A percentile compares a stretch with the other conserved stretches of the same genome.
Evolutionary conservation across 768 basidiomycete genomes (phyloP).

Genomic region (Tricholoma saponaceum): DNA sequence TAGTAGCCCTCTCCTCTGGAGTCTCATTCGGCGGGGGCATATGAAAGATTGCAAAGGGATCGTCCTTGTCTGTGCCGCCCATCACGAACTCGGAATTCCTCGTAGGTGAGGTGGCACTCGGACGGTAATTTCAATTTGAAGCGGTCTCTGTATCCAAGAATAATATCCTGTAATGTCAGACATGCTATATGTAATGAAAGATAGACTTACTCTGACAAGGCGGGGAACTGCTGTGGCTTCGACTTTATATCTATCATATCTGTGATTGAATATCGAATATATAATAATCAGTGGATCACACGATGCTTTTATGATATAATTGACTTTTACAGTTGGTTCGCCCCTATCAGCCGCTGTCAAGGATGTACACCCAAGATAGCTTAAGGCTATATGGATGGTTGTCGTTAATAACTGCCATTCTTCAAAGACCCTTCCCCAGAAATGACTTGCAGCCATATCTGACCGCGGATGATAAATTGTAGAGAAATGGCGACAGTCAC

Average conservation of each 20-base stretch:
- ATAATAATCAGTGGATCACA: not conserved
- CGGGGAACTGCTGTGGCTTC: not conserved
- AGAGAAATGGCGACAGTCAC: too few relatives aligned
- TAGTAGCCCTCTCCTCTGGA: constrained; percentile 33
- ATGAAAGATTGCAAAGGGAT: constrained; percentile 59
- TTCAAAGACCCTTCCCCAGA: too few relatives aligned
- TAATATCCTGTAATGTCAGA: not conserved
- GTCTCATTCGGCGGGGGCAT: constrained; percentile 59
- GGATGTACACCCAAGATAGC: too few relatives aligned
- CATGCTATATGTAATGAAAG: not conserved
- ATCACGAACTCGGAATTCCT: not conserved
- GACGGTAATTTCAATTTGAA: not conserved
- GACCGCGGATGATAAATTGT: too few relatives aligned
- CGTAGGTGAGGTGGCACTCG: not conserved
- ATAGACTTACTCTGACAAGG: not conserved
- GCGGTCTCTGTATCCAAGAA: not conserved
- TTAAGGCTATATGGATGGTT: too few relatives aligned
- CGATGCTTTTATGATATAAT: not conserved
- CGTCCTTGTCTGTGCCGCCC: constrained; percentile 35
- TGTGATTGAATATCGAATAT: not conserved
- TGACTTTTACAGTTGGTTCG: not conserved
- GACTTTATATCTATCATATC: not conserved
- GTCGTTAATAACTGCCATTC: too few relatives aligned
- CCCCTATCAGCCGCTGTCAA: too few relatives aligned
- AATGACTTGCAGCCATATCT: too few relatives aligned